A percentile compares a stretch with the other conserved stretches of the same genome.
Conservation (phyloP, 306 rosid genomes). For the Parietaria judaica region DNA sequence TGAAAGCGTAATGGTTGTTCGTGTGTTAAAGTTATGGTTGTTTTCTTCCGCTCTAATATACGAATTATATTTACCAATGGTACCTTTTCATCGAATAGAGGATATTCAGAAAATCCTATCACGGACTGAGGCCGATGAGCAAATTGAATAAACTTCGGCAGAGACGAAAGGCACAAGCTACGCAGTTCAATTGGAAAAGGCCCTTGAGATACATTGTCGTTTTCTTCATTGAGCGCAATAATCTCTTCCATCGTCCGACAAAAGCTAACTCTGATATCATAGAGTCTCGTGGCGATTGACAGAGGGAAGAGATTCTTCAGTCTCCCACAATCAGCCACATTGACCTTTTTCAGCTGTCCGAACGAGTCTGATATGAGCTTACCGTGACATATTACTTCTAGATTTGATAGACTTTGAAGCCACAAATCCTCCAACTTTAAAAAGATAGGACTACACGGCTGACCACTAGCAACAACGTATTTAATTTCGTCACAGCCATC, state of each 20-base stretch:
- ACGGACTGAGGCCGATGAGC: neutral
- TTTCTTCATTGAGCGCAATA: neutral
- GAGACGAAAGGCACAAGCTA: slow-evolving; percentile 17
- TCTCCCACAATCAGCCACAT: neutral
- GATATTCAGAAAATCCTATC: neutral
- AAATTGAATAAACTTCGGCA: slow-evolving; percentile 10
- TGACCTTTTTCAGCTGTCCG: neutral
- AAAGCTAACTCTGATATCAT: neutral
- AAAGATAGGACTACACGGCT: neutral
- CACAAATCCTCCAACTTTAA: neutral
- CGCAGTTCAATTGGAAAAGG: neutral
- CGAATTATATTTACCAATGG: too few relatives aligned
- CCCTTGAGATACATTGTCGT: neutral
- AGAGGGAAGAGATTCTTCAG: slow-evolving; percentile 6
- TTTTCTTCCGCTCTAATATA: too few relatives aligned
- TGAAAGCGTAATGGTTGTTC: too few relatives aligned
- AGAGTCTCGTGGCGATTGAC: slow-evolving; percentile 3
- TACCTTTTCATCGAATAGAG: slow-evolving; percentile 6
- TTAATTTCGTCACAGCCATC: neutral
- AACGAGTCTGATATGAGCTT: neutral
- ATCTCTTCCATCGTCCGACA: slow-evolving; percentile 21
- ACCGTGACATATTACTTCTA: slow-evolving; percentile 11
- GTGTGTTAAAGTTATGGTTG: too few relatives aligned
- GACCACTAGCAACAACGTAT: neutral
- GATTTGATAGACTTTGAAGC: neutral